Conservation (phyloP, 345 rosid species). For the Eucalyptus cloeziana region DNA sequence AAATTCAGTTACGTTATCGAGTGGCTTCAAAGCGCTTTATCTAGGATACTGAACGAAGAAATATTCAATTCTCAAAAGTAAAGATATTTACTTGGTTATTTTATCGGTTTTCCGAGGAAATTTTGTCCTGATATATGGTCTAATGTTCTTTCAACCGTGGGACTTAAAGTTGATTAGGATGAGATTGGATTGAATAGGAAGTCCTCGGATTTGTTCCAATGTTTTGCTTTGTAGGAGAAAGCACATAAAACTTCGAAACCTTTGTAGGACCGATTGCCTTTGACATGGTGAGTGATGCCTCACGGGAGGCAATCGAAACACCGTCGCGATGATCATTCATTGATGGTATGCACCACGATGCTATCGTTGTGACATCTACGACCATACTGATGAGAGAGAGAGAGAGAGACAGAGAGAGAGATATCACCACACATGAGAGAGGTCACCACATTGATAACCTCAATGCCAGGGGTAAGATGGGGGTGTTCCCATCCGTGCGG, state of each 20-base stretch:
- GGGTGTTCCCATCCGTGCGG: no score
- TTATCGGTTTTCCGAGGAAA: not conserved
- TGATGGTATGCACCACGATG: no score
- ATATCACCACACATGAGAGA: no score
- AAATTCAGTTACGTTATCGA: not conserved
- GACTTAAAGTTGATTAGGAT: not conserved
- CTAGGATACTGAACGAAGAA: fast-evolving
- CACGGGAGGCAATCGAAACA: not conserved
- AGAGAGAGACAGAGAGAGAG: no score
- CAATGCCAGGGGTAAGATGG: fast-evolving
- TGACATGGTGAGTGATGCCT: not conserved
- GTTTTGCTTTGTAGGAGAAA: not conserved
- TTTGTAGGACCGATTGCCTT: not conserved
- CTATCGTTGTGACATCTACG: no score
- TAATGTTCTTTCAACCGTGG: no score
- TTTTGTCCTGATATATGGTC: not conserved
- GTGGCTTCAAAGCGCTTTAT: not conserved
- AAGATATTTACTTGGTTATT: not conserved
- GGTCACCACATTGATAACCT: no score
- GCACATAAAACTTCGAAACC: not conserved
- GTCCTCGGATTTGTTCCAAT: not conserved
- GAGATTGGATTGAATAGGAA: not conserved
- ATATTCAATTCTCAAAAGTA: not conserved
- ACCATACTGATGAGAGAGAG: no score
- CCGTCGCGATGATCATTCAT: no score